Conservation (phyloP, 805 yeast species). For the Metschnikowia noctiluminum region DNA sequence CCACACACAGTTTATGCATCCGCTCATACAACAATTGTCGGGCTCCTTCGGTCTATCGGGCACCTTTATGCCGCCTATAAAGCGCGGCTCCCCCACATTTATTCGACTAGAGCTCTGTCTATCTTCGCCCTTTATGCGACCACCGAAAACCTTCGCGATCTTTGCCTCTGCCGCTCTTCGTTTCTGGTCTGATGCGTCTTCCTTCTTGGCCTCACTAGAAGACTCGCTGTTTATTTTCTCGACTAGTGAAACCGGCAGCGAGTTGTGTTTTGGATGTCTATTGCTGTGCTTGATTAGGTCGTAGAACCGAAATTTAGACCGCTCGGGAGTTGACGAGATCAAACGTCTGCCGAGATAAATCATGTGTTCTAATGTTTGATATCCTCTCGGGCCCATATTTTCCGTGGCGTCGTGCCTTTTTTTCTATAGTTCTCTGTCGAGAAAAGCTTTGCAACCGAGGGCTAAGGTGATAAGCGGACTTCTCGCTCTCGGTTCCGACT, state of each 20-base stretch:
- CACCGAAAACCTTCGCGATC: conserved; percentile 52
- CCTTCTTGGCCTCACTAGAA: background rate
- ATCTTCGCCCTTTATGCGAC: conserved; percentile 51
- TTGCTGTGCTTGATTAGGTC: conserved; percentile 37
- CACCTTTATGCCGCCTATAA: conserved; percentile 61
- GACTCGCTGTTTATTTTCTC: background rate
- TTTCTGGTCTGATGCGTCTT: background rate
- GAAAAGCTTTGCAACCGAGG: no score
- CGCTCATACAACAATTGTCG: conserved; percentile 96
- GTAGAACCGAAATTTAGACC: conserved; percentile 29
- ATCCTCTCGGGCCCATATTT: no score
- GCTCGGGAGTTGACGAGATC: conserved; percentile 1
- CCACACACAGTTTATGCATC: conserved; percentile 97
- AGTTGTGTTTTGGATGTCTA: conserved; percentile 24
- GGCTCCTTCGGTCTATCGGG: conserved; percentile 88
- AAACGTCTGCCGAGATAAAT: background rate
- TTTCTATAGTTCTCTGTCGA: no score
- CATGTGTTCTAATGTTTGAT: background rate
- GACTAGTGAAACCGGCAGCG: conserved; percentile 5
- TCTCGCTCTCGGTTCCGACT: background rate
- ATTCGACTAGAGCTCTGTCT: conserved; percentile 39
- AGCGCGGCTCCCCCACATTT: conserved; percentile 33
- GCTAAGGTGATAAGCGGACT: no score
- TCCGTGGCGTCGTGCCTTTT: no score
- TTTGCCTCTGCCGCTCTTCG: conserved; percentile 42